These are phyloP conservation scores for Curvularia spicifera DNA, from an alignment of 2,329 filamentous ascomycete species.

Conservation along the genomic window DNA sequence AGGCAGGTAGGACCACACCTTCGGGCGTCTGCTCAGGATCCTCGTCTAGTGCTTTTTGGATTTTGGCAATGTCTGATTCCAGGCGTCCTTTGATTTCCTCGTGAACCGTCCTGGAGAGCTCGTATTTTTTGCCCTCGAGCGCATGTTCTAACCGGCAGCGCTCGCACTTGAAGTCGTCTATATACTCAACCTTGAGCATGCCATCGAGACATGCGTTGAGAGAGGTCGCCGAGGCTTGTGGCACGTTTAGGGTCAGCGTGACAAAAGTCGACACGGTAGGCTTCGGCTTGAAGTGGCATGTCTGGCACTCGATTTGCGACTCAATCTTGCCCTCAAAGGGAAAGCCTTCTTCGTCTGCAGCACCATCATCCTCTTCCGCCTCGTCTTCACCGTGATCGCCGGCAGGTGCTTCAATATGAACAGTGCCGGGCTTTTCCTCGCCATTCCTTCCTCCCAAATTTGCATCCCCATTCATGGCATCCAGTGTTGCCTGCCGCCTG, in stretches of 20 bases:
- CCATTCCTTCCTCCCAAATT: conserved; percentile 33
- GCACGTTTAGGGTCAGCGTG: conserved; percentile 89
- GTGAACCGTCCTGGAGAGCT: conserved; percentile 57
- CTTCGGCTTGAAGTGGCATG: conserved; percentile 87
- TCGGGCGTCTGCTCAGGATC: conserved; percentile 81
- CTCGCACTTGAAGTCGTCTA: conserved; percentile 96
- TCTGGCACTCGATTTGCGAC: conserved; percentile 92
- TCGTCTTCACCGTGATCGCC: conserved; percentile 45
- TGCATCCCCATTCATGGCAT: conserved; percentile 29
- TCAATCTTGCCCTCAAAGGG: conserved; percentile 91
- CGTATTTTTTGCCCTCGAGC: conserved; percentile 65
- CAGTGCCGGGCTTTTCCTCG: conserved; percentile 33
- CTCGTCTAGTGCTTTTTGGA: conserved; percentile 73
- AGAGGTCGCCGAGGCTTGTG: conserved; percentile 77
- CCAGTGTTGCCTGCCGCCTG: conserved; percentile 61
- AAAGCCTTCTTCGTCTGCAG: conserved; percentile 70
- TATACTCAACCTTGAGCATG: conserved; percentile 92
- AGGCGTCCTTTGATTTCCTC: conserved; percentile 55
- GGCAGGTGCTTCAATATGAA: conserved; percentile 26
- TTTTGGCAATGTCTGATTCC: conserved; percentile 65
- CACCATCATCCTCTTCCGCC: conserved; percentile 20
- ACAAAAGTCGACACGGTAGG: conserved; percentile 85
- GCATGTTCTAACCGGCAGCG: conserved; percentile 88
- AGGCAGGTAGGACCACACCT: conserved; percentile 76
- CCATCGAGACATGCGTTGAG: conserved; percentile 90